Evolutionary conservation across 2,329 filamentous ascomycete genomes (phyloP), one percentile per base, ranked within the genome.

Genomic region (Phaeosphaeria sp.): DNA sequence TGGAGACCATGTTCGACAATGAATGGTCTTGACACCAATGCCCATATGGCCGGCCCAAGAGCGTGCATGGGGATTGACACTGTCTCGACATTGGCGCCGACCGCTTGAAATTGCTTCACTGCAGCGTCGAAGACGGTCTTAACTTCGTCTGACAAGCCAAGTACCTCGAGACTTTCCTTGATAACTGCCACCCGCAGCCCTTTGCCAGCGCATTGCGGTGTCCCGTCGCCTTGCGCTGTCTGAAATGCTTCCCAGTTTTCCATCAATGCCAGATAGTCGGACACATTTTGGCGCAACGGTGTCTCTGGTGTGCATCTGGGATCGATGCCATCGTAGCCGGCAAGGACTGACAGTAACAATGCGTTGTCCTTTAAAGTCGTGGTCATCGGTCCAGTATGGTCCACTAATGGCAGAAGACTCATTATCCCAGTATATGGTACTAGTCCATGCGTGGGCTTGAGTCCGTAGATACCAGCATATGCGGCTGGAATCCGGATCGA

Each of bases 41-140:
- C 83, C 82, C 83, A 85, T 59, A 85, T 80, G 0, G 78, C 69
- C 0, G 81, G 76, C 0, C 79, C 83, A 15, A 77, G 65, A 17
- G 71, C 61, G 65, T 86, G 83, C 64, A 83, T 74, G 1, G 83
- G 82, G 4, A 84, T 69, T 1, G 78, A 81, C 1, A 84, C 69
- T 21, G 83, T 78, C 17, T 73, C 63, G 9, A 84, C 81, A 2
- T 71, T 63, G 2, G 81, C 82, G 3, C 82, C 82, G 13, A 80
- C 73, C 11, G 71, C 60, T 15, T 63, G 60, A 60, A 83, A 77
- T 22, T 73, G 76, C 21, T 72, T 64, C 1, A 63, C 67, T 2
- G 79, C 79, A 0, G 78, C 75, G 6, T 70, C 50, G 21, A 72
- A 68, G 21, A 83, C 77, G 1, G 71, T 69, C 2, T 69, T 71